Conservation (phyloP, 164 flowering plant species). For the Tinospora cordifolia region DNA sequence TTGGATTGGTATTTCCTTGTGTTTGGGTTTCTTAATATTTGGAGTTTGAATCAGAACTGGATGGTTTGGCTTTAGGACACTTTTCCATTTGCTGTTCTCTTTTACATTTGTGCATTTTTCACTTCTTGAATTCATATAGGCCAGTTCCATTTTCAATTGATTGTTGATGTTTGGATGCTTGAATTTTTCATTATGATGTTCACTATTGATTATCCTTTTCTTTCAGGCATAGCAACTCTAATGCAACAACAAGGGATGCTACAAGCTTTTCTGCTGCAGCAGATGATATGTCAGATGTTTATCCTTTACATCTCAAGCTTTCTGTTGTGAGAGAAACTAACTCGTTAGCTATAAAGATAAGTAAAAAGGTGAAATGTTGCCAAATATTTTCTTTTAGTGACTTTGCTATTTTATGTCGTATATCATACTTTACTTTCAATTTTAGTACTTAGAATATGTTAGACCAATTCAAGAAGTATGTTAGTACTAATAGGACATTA, state of each 20-base stretch:
- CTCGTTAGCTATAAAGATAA: constrained; percentile 59
- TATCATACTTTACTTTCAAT: no score
- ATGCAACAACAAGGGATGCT: constrained; percentile 38
- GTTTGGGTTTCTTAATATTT: not conserved
- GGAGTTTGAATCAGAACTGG: not conserved
- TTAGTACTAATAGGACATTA: no score
- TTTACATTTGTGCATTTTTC: not conserved
- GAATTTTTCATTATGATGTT: not conserved
- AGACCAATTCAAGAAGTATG: no score
- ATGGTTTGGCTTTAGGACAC: not conserved
- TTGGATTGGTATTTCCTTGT: not conserved
- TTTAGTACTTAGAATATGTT: no score
- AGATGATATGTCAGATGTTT: constrained; percentile 75
- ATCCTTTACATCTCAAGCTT: constrained; percentile 78
- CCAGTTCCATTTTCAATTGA: not conserved
- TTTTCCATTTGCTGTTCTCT: not conserved
- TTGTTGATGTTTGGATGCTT: constrained; percentile 2
- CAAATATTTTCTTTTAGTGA: not conserved
- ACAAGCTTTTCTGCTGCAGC: constrained; percentile 48
- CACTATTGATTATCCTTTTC: constrained; percentile 1
- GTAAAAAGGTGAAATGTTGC: constrained; percentile 61
- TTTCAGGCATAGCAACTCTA: constrained; percentile 72
- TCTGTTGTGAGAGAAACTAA: constrained; percentile 48
- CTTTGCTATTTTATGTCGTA: not conserved
- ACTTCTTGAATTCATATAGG: not conserved